A percentile compares a stretch with the other conserved stretches of the same genome.
Evolutionary conservation across 2,329 filamentous ascomycete genomes (phyloP).

Genomic region (Penicillium sp.): DNA sequence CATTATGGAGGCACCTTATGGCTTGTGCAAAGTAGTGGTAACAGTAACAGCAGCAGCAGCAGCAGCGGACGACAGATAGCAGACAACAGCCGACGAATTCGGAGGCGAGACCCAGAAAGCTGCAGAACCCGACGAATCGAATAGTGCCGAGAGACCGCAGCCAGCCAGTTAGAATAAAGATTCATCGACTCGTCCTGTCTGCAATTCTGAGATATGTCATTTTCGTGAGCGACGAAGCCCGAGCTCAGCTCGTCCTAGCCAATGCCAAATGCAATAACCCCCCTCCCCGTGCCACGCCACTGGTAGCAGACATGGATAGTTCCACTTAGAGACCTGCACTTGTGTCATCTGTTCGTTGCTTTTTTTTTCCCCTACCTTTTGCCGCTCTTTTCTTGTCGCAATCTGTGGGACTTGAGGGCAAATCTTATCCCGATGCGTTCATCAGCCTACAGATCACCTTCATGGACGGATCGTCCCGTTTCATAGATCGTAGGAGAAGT

Average conservation of each 20-base stretch:
- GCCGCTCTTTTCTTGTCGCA: neutral
- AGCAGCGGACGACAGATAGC: neutral
- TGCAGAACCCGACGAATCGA: conserved; percentile 26
- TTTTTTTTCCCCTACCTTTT: conserved; percentile 1
- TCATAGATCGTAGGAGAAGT: conserved; percentile 3
- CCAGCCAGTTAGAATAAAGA: conserved; percentile 22
- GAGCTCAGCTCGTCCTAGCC: conserved; percentile 26
- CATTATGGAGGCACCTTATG: conserved; percentile 15
- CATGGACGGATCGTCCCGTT: conserved; percentile 13
- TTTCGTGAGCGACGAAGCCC: conserved; percentile 21
- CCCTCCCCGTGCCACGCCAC: conserved; percentile 21
- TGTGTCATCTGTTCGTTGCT: conserved; percentile 12
- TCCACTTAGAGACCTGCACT: conserved; percentile 10
- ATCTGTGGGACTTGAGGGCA: neutral
- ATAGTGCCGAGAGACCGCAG: conserved; percentile 7
- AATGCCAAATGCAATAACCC: conserved; percentile 26
- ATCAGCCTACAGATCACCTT: neutral
- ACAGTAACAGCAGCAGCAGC: neutral
- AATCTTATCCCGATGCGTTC: neutral
- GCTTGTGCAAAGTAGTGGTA: conserved; percentile 10
- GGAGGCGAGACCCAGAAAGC: conserved; percentile 26
- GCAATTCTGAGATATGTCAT: conserved; percentile 31
- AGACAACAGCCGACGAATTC: conserved; percentile 7
- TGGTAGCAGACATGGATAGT: conserved; percentile 11
- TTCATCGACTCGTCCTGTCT: conserved; percentile 8